These are phyloP conservation scores for Leccinellum albellum DNA, from an alignment of 768 basidiomycete species.

Conservation along the genomic window DNA sequence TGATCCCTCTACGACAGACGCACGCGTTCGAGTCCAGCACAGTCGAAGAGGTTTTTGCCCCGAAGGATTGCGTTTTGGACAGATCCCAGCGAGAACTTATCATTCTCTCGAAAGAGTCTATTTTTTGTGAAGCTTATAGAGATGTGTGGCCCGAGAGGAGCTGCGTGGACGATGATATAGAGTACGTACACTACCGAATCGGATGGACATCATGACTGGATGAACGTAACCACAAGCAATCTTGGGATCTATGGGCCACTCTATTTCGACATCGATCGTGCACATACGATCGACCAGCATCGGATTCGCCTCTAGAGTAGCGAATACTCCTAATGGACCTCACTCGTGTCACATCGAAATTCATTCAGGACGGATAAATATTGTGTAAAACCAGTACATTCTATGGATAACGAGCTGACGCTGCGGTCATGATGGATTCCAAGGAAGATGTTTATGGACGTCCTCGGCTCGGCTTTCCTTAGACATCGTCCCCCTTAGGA, in stretches of 20 bases:
- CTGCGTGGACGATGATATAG: slow-evolving; percentile 46
- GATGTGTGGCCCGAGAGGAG: slow-evolving; percentile 25
- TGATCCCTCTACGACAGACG: slow-evolving; percentile 72
- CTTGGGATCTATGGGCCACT: neutral
- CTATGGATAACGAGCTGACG: neutral
- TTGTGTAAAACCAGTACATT: no score
- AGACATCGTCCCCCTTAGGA: neutral
- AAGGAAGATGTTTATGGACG: neutral
- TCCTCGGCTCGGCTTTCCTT: neutral
- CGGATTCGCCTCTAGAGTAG: neutral
- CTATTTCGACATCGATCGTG: neutral
- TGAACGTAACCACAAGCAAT: neutral
- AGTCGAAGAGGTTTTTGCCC: slow-evolving; percentile 53
- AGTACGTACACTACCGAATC: slow-evolving; percentile 70
- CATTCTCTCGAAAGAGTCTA: slow-evolving; percentile 50
- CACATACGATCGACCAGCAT: neutral
- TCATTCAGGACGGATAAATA: neutral
- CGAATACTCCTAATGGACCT: neutral
- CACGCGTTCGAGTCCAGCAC: slow-evolving; percentile 56
- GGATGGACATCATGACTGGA: slow-evolving; percentile 46
- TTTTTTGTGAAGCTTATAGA: slow-evolving; percentile 48
- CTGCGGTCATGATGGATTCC: neutral
- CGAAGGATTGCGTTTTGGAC: neutral
- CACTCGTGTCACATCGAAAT: neutral
- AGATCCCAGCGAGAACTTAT: slow-evolving; percentile 33